Conservation (phyloP, 1,139 yeast species). For the Suhomyces taliae region DNA sequence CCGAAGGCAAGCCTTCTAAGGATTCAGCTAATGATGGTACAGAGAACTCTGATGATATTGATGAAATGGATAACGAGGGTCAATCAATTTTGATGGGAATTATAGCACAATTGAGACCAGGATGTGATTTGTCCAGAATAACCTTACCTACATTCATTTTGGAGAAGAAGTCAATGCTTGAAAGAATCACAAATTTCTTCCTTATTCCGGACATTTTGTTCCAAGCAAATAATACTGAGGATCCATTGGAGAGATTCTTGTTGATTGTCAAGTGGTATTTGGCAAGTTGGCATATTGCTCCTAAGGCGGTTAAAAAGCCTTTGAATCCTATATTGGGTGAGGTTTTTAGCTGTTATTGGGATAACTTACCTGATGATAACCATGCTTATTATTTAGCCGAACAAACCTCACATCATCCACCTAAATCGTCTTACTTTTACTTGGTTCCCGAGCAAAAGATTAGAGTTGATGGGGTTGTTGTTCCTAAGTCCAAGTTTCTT, state of each 20-base stretch:
- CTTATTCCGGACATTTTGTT: constrained; percentile 77
- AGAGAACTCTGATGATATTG: constrained; percentile 62
- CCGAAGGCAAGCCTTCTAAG: constrained; percentile 5
- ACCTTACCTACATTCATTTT: constrained; percentile 93
- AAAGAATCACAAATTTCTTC: constrained; percentile 86
- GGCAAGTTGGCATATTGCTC: constrained; percentile 97
- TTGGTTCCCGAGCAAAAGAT: constrained; percentile 78
- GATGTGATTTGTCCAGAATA: constrained; percentile 84
- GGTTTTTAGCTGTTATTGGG: constrained; percentile 89
- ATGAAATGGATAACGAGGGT: constrained; percentile 87
- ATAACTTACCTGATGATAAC: constrained; percentile 61
- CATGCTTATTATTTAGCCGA: constrained; percentile 85
- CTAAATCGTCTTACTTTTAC: constrained; percentile 91
- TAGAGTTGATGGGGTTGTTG: constrained; percentile 83
- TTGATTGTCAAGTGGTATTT: constrained; percentile 83
- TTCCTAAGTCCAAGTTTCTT: constrained; percentile 83
- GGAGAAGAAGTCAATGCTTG: constrained; percentile 94
- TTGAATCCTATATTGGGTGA: constrained; percentile 94
- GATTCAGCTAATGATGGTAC: background rate
- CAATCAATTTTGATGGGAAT: constrained; percentile 84
- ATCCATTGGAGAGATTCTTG: constrained; percentile 67
- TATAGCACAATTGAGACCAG: constrained; percentile 88
- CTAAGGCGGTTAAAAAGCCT: constrained; percentile 97
- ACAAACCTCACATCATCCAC: constrained; percentile 98
- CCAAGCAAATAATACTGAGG: constrained; percentile 61